phyloP scores from a whole-genome alignment of 768 basidiomycete species.

The Agrocybe praecox region DNA sequence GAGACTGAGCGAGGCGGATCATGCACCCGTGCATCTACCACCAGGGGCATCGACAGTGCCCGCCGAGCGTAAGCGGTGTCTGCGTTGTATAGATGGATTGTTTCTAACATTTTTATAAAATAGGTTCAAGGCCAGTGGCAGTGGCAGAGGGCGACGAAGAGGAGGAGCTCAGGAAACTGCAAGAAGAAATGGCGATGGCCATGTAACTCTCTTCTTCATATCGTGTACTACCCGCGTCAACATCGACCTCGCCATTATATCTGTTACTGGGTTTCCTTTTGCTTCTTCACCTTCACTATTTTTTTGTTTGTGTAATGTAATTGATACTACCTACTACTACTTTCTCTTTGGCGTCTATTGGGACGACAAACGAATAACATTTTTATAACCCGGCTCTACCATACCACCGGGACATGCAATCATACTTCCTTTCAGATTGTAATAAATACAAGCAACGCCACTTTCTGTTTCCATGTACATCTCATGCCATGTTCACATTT shows the following conservation, averaged over 20 bases:
- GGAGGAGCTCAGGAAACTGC: constrained; percentile 83
- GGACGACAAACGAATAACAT: no score
- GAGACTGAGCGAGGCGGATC: constrained; percentile 82
- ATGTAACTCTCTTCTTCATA: not conserved
- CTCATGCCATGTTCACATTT: no score
- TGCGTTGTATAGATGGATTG: no score
- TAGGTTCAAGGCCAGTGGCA: constrained; percentile 35
- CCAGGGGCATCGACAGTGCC: constrained; percentile 49
- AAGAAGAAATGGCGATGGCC: constrained; percentile 81
- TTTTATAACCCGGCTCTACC: no score
- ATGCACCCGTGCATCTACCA: constrained; percentile 86
- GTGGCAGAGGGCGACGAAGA: constrained; percentile 88
- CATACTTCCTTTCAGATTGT: no score
- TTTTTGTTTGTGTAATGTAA: not conserved
- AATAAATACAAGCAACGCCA: no score
- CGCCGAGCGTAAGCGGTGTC: constrained; percentile 45
- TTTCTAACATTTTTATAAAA: constrained; percentile 6
- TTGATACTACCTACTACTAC: not conserved
- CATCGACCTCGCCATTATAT: not conserved
- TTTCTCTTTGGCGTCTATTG: not conserved
- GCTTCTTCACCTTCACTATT: not conserved
- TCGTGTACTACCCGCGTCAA: not conserved
- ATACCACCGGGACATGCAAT: no score
- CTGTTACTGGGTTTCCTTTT: not conserved
- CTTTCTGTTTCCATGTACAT: no score